Conservation (phyloP, 805 yeast species). For the Cyberlindnera maritima region DNA sequence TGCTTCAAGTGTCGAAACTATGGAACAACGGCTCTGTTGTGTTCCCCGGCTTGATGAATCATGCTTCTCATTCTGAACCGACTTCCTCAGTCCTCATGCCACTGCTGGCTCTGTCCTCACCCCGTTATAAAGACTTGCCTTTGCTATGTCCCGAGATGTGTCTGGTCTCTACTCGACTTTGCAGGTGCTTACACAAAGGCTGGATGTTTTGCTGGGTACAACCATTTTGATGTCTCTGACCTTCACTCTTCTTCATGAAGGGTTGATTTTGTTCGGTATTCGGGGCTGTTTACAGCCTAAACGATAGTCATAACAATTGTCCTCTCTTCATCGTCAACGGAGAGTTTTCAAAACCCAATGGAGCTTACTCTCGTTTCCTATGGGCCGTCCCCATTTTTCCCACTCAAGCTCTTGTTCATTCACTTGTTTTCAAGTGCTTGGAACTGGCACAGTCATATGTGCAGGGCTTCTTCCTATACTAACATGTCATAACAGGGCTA, state of each 20-base stretch:
- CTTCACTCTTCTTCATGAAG: slow-evolving; percentile 6
- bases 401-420: slow-evolving; percentile 10
- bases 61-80: not conserved
- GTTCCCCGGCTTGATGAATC: not conserved
- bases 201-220: slow-evolving; percentile 1
- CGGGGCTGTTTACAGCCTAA: slow-evolving; percentile 48
- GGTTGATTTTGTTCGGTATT: slow-evolving; percentile 50
- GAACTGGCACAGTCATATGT: slow-evolving; percentile 61
- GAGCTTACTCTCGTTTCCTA: slow-evolving; percentile 76
- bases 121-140: slow-evolving; percentile 5
- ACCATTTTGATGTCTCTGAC: slow-evolving; percentile 7
- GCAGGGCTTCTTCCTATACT: slow-evolving; percentile 43
- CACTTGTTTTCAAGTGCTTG: not conserved
- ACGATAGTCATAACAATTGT: slow-evolving; percentile 78
- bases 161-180: not conserved
- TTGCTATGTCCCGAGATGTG: not conserved
- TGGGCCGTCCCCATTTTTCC: slow-evolving; percentile 44
- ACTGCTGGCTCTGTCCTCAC: slow-evolving; percentile 11
- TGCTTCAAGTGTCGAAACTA: not conserved
- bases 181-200: slow-evolving; percentile 7
- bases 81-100: not conserved
- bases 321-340: slow-evolving; percentile 9
- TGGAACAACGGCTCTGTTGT: not conserved
- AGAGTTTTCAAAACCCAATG: slow-evolving; percentile 61
- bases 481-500: too few species aligned